These are phyloP conservation scores for Bipolaris bicolor DNA, from an alignment of 2,329 filamentous ascomycete species.

Conservation along the genomic window DNA sequence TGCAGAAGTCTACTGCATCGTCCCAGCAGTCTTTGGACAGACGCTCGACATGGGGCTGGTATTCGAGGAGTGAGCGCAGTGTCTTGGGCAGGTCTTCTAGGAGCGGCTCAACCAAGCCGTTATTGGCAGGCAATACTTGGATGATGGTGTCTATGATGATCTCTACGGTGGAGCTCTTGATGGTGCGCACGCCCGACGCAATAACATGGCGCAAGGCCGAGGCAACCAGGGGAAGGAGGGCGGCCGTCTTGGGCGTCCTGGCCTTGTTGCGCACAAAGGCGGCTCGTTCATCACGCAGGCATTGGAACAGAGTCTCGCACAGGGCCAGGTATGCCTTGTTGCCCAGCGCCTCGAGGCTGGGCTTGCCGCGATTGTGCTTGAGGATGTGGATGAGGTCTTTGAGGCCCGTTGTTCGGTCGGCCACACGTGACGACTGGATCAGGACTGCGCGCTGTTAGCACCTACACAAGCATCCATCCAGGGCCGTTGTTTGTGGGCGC, in stretches of 20 bases:
- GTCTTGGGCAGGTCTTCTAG: conserved; percentile 79
- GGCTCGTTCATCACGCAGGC: conserved; percentile 70
- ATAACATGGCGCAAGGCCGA: conserved; percentile 74
- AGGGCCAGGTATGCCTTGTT: conserved; percentile 83
- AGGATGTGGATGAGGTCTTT: conserved; percentile 63
- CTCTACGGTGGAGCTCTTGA: conserved; percentile 79
- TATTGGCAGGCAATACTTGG: conserved; percentile 69
- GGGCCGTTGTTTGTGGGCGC: neutral
- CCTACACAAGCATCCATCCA: neutral
- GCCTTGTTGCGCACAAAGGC: conserved; percentile 61
- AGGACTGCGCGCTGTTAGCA: conserved; percentile 33
- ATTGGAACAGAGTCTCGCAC: conserved; percentile 79
- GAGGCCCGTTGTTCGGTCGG: conserved; percentile 59
- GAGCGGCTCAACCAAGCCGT: conserved; percentile 72
- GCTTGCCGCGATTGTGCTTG: conserved; percentile 57
- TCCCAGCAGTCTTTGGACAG: conserved; percentile 73
- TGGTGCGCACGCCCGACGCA: conserved; percentile 68
- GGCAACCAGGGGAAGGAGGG: conserved; percentile 71
- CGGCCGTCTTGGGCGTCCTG: conserved; percentile 38
- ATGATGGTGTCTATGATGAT: conserved; percentile 82
- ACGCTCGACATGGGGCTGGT: conserved; percentile 80
- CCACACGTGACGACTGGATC: conserved; percentile 38
- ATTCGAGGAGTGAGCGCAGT: conserved; percentile 71
- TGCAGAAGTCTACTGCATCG: conserved; percentile 72
- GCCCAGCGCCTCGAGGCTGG: conserved; percentile 58